These are phyloP conservation scores for Mycosarcoma mackinlayi DNA, from an alignment of 1,284 basidiomycete species.

Conservation along the genomic window DNA sequence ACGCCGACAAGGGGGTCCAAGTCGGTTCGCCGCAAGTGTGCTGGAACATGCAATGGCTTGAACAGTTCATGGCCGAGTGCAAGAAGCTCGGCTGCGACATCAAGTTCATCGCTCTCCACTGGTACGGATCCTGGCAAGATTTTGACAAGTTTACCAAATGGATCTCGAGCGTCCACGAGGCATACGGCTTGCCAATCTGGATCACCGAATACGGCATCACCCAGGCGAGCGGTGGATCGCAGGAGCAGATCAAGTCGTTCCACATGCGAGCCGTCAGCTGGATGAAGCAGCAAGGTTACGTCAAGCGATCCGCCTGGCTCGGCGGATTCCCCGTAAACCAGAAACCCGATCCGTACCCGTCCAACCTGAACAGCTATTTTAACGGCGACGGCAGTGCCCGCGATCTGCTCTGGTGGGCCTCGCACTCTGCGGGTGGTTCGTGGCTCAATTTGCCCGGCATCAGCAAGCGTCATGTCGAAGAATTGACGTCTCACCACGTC, in stretches of 20 bases:
- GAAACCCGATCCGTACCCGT: conserved; percentile 60
- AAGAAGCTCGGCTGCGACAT: conserved; percentile 52
- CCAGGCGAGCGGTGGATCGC: conserved; percentile 28
- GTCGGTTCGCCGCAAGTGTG: conserved; percentile 64
- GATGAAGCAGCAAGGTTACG: conserved; percentile 48
- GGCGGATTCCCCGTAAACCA: conserved; percentile 56
- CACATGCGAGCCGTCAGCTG: conserved; percentile 48
- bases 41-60: conserved; percentile 62
- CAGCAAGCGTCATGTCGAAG: conserved; percentile 15
- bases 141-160: conserved; percentile 56
- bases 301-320: conserved; percentile 61
- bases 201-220: conserved; percentile 66
- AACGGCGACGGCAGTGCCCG: conserved; percentile 39
- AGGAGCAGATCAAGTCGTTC: conserved; percentile 53
- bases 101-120: conserved; percentile 64
- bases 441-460: conserved; percentile 18
- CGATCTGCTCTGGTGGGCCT: conserved; percentile 34
- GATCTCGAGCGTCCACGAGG: conserved; percentile 50
- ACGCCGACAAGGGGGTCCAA: conserved; percentile 54
- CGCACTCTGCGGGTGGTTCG: conserved; percentile 10
- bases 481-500: background rate
- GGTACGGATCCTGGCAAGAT: conserved; percentile 62
- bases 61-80: conserved; percentile 56
- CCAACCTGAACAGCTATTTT: conserved; percentile 59
- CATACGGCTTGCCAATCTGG: conserved; percentile 54